phyloP scores from a whole-genome alignment of 768 basidiomycete species.

The Sporobolomyces pararoseus region DNA sequence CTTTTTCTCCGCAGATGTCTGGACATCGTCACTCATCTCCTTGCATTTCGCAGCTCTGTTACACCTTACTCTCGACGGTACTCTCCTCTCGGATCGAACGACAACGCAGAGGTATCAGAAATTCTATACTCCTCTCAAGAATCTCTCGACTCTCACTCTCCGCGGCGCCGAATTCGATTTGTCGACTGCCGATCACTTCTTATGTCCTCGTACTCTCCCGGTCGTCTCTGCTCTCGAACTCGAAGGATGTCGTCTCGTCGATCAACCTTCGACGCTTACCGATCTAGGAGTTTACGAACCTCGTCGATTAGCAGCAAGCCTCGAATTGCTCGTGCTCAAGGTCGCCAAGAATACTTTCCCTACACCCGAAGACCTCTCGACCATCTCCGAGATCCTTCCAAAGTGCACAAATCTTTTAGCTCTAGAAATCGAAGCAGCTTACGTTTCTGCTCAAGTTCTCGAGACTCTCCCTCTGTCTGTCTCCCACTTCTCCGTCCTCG shows the following conservation, averaged over 20 bases:
- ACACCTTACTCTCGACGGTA: slow-evolving; percentile 12
- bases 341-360: neutral
- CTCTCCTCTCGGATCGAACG: slow-evolving; percentile 16
- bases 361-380: neutral
- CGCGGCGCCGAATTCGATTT: slow-evolving; percentile 5
- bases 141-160: slow-evolving; percentile 13
- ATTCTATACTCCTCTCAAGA: slow-evolving; percentile 7
- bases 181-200: slow-evolving; percentile 23
- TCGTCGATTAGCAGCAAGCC: neutral
- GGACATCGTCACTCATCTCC: no score
- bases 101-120: slow-evolving; percentile 17
- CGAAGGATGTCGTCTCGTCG: slow-evolving; percentile 21
- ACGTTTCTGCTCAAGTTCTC: neutral
- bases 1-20: neutral
- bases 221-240: slow-evolving; percentile 10
- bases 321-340: slow-evolving; percentile 11
- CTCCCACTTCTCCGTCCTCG: slow-evolving; percentile 4
- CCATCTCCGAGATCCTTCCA: slow-evolving; percentile 19
- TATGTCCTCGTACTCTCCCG: slow-evolving; percentile 1
- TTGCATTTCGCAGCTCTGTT: neutral
- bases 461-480: slow-evolving; percentile 9
- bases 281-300: slow-evolving; percentile 29
- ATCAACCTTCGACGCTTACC: neutral
- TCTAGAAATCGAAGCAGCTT: slow-evolving; percentile 2
- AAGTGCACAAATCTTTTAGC: slow-evolving; percentile 2